Evolutionary conservation across 495 filamentous ascomycete genomes (phyloP), one percentile per base, ranked within the genome.

Genomic region (Beverwykella pulmonaria): DNA sequence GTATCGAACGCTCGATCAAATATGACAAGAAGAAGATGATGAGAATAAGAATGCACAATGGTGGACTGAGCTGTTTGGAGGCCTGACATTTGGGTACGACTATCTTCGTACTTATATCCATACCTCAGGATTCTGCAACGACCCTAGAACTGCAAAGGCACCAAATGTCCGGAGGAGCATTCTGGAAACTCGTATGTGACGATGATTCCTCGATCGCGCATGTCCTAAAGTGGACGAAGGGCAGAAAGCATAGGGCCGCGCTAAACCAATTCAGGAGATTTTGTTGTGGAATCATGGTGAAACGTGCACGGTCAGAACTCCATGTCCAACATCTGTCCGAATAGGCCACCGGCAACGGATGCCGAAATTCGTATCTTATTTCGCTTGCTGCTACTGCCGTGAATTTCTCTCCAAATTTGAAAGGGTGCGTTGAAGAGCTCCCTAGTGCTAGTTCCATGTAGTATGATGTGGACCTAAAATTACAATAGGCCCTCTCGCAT

Each of bases 181-280:
- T 32, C 14, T 6, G 15, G 53, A 55, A 20, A 55, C 53, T 6
- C 6, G 34, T 34, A 20, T 55, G 27, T 36, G 25, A 55, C 25
- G 19, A 55, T 26, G 53, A 55, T 55, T 55, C 53, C 53, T 55
- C 26, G 19, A 55, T 55, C 53, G 26, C 20, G 27, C 1, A 55
- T 32, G 8, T 55, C 53, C 30, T 20, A 59, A 59, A 12, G 22
- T 12, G 23, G 55, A n/a, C 8, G 3, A 2, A 14, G 9, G 39
- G 9, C 8, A 44, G 8, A 3, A 44, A 44, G 39, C 9, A 44
- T 9, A 14, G 3, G 3, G 39, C 3, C 17, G 39, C 39, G 17
- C 9, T 44, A 6, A 44, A 44, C 39, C 39, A n/a, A 2, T 44
- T 44, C 17, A 14, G 39, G 39, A n/a, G 17, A 44, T 44, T 15